phyloP scores from a whole-genome alignment of 331 rosid species.

The Rosa hybrid region DNA sequence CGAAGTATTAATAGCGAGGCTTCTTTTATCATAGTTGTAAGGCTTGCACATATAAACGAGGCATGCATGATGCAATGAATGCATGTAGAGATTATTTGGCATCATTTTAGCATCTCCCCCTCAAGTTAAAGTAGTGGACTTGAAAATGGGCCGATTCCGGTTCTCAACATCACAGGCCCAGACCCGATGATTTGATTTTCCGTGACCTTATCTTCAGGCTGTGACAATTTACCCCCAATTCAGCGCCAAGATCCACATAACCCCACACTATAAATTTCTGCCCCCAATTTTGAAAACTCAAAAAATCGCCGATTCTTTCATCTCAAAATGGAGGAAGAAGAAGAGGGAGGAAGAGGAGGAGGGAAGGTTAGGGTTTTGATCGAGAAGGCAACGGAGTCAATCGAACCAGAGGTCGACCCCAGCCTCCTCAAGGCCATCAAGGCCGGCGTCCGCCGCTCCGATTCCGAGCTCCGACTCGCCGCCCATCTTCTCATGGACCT shows the following conservation, averaged over 20 bases:
- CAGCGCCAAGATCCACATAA: constrained; percentile 5
- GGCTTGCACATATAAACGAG: too few relatives aligned
- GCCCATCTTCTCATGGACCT: constrained; percentile 67
- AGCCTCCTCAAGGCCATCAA: constrained; percentile 88
- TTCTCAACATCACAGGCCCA: neutral
- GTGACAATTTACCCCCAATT: neutral
- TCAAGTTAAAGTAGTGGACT: neutral
- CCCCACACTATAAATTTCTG: neutral
- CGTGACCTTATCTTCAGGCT: neutral
- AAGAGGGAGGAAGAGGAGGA: constrained; percentile 30
- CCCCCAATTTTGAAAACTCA: neutral
- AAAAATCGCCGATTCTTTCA: neutral
- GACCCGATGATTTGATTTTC: neutral
- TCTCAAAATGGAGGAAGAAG: constrained; percentile 25
- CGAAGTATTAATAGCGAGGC: too few relatives aligned
- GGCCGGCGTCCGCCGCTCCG: constrained; percentile 64
- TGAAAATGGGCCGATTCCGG: neutral
- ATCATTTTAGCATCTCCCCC: too few relatives aligned
- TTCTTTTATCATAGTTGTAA: too few relatives aligned
- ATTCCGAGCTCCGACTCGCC: constrained; percentile 76
- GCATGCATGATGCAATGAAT: too few relatives aligned
- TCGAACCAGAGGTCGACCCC: constrained; percentile 68
- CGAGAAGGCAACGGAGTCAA: constrained; percentile 69
- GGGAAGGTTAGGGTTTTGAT: constrained; percentile 63
- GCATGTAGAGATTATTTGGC: too few relatives aligned